Evolutionary conservation across 192 early-diverging fungal genomes (phyloP).

Genomic region (Thamnidium elegans): DNA sequence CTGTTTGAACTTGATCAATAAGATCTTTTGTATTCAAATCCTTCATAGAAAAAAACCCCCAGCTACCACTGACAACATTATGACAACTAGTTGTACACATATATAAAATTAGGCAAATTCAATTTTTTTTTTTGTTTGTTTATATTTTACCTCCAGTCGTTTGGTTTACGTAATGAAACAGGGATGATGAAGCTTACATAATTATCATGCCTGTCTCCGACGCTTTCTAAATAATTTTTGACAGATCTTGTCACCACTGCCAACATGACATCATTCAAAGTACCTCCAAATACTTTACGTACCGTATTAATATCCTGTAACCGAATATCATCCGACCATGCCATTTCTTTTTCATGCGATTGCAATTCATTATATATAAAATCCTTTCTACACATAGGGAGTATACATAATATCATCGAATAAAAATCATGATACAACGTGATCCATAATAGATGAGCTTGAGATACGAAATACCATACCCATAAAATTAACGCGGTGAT

Average conservation of each 20-base stretch:
- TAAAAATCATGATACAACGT: constrained; percentile 6
- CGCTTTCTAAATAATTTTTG: constrained; percentile 23
- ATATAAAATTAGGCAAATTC: too few relatives aligned
- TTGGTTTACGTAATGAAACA: constrained; percentile 23
- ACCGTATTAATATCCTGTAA: constrained; percentile 23
- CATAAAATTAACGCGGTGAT: not conserved
- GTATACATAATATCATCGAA: not conserved
- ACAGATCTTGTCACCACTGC: constrained; percentile 19
- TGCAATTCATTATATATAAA: constrained; percentile 28
- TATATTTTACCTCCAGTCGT: constrained; percentile 23
- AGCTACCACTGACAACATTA: constrained; percentile 30
- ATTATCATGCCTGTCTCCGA: constrained; percentile 12
- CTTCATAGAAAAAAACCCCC: constrained; percentile 32
- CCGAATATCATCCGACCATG: constrained; percentile 32
- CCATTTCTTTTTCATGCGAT: constrained; percentile 23
- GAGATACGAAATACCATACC: not conserved
- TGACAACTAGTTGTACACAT: constrained; percentile 16
- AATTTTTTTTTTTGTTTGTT: too few relatives aligned
- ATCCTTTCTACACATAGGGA: constrained; percentile 3
- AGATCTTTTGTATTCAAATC: constrained; percentile 21
- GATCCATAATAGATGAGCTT: not conserved
- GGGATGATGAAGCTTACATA: constrained; percentile 31
- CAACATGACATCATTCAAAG: constrained; percentile 39
- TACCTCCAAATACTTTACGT: constrained; percentile 31
- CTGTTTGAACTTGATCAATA: constrained; percentile 18